Percentiles rank a stretch among this genome's conserved stretches.
Conservation (phyloP, 2,329 filamentous ascomycete species). For the Trichoderma citrinoviride region DNA sequence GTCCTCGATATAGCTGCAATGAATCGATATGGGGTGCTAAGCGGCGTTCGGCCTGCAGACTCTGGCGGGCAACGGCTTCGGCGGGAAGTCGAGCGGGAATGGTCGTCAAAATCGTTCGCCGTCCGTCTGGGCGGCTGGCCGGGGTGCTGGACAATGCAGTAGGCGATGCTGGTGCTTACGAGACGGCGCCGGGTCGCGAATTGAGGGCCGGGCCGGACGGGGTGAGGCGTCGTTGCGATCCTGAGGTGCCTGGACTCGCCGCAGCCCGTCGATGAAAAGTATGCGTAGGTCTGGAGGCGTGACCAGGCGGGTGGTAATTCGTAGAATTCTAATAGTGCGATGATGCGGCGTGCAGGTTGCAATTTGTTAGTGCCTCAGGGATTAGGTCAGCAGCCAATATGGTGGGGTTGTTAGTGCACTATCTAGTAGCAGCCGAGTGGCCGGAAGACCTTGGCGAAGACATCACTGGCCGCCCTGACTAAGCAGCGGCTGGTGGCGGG, state of each 20-base stretch:
- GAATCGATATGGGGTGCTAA: neutral
- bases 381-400: slow-evolving; percentile 18
- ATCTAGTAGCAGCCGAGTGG: slow-evolving; percentile 2
- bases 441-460: slow-evolving; percentile 5
- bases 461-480: slow-evolving; percentile 2
- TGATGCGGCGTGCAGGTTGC: slow-evolving; percentile 18
- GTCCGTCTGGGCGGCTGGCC: slow-evolving; percentile 12
- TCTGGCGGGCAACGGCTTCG: slow-evolving; percentile 9
- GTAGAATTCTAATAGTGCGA: slow-evolving; percentile 21
- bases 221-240: slow-evolving; percentile 17
- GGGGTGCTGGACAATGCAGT: slow-evolving; percentile 2
- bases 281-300: slow-evolving; percentile 19
- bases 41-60: neutral
- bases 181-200: slow-evolving; percentile 8
- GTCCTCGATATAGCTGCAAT: neutral
- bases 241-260: neutral
- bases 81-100: slow-evolving; percentile 10
- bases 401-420: slow-evolving; percentile 20
- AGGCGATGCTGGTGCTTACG: slow-evolving; percentile 12
- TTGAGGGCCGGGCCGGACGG: neutral
- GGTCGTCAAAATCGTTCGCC: slow-evolving; percentile 14
- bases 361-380: slow-evolving; percentile 23
- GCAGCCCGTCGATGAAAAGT: slow-evolving; percentile 8
- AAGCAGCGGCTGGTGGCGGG: neutral
- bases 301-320: slow-evolving; percentile 20